These are phyloP conservation scores for Talaromyces funiculosus DNA, from an alignment of 2,329 filamentous ascomycete genomes.

Conservation along the genomic window DNA sequence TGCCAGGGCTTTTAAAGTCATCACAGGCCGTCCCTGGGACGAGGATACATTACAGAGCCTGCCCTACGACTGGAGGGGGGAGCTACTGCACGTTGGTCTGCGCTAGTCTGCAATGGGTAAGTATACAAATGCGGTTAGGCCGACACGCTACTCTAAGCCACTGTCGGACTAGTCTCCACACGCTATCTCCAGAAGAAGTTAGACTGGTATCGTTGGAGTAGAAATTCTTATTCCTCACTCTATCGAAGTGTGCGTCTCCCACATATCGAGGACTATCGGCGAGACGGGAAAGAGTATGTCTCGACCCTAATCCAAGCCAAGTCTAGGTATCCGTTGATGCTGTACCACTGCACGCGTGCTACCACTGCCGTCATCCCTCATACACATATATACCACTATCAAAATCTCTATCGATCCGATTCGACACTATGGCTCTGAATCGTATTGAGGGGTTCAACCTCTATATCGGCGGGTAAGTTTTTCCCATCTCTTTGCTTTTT, in stretches of 20 bases:
- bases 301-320: neutral
- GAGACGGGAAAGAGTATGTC: neutral
- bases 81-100: neutral
- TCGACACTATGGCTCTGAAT: slow-evolving; percentile 46
- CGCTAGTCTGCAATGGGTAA: neutral
- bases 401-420: neutral
- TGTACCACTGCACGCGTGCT: neutral
- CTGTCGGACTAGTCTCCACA: slow-evolving; percentile 18
- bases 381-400: neutral
- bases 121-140: slow-evolving; percentile 7
- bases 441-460: slow-evolving; percentile 65
- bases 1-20: too few relatives aligned
- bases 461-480: slow-evolving; percentile 68
- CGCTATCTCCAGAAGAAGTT: slow-evolving; percentile 5
- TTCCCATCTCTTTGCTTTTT: neutral
- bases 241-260: neutral
- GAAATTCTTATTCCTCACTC: neutral
- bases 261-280: neutral
- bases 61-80: slow-evolving; percentile 3
- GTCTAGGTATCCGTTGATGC: neutral
- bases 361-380: neutral
- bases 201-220: neutral
- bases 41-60: neutral
- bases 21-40: neutral
- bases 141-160: neutral